A percentile compares a stretch with the other conserved stretches of the same genome.
phyloP scores from a whole-genome alignment of 192 early-diverging fungal species.

The Entophlyctis helioformis region DNA sequence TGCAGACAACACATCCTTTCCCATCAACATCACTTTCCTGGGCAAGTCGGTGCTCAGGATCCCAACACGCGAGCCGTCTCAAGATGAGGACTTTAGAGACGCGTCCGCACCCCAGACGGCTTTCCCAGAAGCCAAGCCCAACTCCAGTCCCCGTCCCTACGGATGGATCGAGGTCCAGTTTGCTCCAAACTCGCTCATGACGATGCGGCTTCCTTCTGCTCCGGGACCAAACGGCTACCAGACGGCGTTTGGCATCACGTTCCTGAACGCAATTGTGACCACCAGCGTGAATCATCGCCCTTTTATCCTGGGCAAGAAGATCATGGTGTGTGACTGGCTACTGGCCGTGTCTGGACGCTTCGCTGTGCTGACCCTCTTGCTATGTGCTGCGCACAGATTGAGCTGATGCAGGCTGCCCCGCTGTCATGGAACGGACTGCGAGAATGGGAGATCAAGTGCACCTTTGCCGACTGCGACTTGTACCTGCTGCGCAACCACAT shows the following conservation, averaged over 20 bases:
- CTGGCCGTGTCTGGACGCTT: no score
- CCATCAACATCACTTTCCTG: no score
- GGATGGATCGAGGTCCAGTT: slow-evolving; percentile 62
- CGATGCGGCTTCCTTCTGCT: slow-evolving; percentile 56
- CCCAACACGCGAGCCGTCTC: no score
- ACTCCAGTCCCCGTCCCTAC: slow-evolving; percentile 49
- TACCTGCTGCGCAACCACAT: slow-evolving; percentile 65
- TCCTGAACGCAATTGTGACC: slow-evolving; percentile 32
- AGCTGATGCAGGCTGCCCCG: slow-evolving; percentile 24
- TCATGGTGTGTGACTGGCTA: slow-evolving; percentile 38
- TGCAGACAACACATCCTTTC: no score
- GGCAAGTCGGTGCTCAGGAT: no score
- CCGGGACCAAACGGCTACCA: slow-evolving; percentile 38
- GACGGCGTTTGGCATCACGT: slow-evolving; percentile 29
- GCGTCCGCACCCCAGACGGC: no score
- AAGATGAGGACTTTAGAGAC: no score
- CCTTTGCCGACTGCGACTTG: slow-evolving; percentile 28
- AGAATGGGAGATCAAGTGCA: slow-evolving; percentile 51
- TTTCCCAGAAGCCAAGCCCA: no score
- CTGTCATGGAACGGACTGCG: slow-evolving; percentile 59
- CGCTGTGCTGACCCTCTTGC: no score
- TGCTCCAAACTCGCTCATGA: slow-evolving; percentile 31
- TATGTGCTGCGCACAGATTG: background rate
- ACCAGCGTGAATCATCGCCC: slow-evolving; percentile 61
- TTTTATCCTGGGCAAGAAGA: slow-evolving; percentile 30